phyloP scores from a whole-genome alignment of 169 alveolate genomes.

The Eimeria tenella region DNA sequence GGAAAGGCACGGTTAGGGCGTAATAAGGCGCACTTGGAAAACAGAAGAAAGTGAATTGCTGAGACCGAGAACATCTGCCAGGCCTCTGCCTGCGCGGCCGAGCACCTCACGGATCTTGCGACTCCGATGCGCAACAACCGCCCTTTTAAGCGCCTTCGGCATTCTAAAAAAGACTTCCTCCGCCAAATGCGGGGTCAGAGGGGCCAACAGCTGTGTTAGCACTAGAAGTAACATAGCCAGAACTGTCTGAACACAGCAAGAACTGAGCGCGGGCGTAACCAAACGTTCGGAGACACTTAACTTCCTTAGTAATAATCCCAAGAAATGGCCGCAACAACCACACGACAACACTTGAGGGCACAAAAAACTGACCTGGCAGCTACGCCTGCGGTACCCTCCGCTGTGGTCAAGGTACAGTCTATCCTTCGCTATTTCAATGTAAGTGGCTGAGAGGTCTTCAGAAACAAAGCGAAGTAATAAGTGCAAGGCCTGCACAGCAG shows the following conservation, averaged over 20 bases:
- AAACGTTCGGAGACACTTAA: too few relatives aligned
- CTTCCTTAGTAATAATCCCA: too few relatives aligned
- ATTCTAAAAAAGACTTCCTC: slow-evolving; percentile 74
- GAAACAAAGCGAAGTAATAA: slow-evolving; percentile 52
- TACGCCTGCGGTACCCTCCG: slow-evolving; percentile 70
- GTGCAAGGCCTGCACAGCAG: slow-evolving; percentile 46
- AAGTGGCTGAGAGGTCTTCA: slow-evolving; percentile 66
- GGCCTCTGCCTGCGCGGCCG: neutral
- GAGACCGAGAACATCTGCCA: slow-evolving; percentile 30
- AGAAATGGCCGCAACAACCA: neutral
- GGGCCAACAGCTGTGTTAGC: slow-evolving; percentile 67
- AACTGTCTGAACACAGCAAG: slow-evolving; percentile 57
- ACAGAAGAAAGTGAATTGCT: slow-evolving; percentile 15
- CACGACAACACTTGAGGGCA: neutral
- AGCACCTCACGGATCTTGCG: slow-evolving; percentile 21
- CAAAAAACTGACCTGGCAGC: slow-evolving; percentile 73
- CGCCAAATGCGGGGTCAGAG: slow-evolving; percentile 76
- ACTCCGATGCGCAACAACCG: slow-evolving; percentile 33
- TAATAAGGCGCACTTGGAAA: slow-evolving; percentile 29
- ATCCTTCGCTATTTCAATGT: slow-evolving; percentile 75
- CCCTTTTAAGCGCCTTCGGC: slow-evolving; percentile 52
- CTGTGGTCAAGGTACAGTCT: slow-evolving; percentile 74
- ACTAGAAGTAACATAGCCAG: slow-evolving; percentile 44
- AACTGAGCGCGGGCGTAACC: neutral
- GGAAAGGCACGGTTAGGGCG: neutral